phyloP scores from a whole-genome alignment of 2,329 filamentous ascomycete species.

The Colletotrichum phormii region DNA sequence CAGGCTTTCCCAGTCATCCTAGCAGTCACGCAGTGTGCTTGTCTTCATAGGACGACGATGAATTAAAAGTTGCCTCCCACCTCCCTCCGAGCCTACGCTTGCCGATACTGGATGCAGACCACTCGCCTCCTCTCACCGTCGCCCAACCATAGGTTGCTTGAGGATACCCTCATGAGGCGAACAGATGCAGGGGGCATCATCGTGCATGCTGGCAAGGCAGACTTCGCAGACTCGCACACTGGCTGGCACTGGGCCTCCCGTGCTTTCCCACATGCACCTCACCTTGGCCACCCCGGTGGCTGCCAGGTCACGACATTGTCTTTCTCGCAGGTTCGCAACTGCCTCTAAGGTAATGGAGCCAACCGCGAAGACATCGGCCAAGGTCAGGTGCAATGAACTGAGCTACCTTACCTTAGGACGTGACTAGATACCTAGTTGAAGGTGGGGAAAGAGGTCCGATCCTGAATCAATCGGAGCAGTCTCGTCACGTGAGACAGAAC shows the following conservation, averaged over 20 bases:
- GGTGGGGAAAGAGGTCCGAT: neutral
- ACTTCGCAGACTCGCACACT: neutral
- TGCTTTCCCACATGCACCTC: neutral
- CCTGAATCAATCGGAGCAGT: no score
- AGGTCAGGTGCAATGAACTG: neutral
- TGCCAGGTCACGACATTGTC: neutral
- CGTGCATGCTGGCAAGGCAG: conserved; percentile 9
- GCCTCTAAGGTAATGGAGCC: neutral
- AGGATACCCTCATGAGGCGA: neutral
- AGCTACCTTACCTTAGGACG: neutral
- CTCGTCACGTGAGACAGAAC: neutral
- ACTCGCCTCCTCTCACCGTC: neutral
- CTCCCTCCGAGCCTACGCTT: neutral
- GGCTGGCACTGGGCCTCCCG: neutral
- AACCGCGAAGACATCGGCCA: neutral
- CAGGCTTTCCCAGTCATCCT: neutral
- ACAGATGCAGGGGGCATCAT: conserved; percentile 5
- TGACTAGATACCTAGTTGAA: neutral
- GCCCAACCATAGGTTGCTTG: neutral
- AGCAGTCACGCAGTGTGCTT: neutral
- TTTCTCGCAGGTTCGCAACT: neutral
- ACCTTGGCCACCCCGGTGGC: neutral
- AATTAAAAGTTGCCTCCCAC: neutral
- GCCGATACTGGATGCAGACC: neutral
- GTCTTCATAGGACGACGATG: neutral